A percentile compares a stretch with the other conserved stretches of the same genome.
Conservation (phyloP, 345 rosid genomes). For the Syzygium aqueum region DNA sequence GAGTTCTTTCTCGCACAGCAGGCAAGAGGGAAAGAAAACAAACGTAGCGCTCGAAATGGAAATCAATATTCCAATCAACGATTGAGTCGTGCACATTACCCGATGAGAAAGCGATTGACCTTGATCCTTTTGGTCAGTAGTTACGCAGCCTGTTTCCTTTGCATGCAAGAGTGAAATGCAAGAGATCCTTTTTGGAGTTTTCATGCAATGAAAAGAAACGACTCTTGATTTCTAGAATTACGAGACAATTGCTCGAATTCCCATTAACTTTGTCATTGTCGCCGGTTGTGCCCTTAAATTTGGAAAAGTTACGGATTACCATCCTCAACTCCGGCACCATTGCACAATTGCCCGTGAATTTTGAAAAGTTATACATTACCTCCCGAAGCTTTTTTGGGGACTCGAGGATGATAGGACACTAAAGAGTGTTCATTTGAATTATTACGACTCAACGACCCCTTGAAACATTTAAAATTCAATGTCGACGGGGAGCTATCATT, state of each 20-base stretch:
- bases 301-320: neutral
- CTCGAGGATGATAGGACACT: too few species aligned
- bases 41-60: neutral
- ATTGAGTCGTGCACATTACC: neutral
- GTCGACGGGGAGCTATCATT: fast-evolving
- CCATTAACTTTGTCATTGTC: neutral
- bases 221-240: neutral
- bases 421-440: too few species aligned
- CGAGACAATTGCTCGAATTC: neutral
- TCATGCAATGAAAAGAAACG: neutral
- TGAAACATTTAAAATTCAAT: neutral
- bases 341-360: neutral
- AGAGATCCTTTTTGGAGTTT: neutral
- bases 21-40: neutral
- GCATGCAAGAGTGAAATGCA: neutral
- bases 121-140: neutral
- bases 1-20: neutral
- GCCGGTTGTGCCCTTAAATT: neutral
- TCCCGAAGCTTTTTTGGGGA: too few species aligned
- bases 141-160: neutral
- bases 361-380: neutral
- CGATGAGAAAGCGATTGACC: neutral
- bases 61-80: neutral
- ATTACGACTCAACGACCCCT: too few species aligned
- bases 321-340: neutral